These are phyloP conservation scores for Limonium bicolor DNA, from an alignment of 148 eudicot species.

Conservation along the genomic window DNA sequence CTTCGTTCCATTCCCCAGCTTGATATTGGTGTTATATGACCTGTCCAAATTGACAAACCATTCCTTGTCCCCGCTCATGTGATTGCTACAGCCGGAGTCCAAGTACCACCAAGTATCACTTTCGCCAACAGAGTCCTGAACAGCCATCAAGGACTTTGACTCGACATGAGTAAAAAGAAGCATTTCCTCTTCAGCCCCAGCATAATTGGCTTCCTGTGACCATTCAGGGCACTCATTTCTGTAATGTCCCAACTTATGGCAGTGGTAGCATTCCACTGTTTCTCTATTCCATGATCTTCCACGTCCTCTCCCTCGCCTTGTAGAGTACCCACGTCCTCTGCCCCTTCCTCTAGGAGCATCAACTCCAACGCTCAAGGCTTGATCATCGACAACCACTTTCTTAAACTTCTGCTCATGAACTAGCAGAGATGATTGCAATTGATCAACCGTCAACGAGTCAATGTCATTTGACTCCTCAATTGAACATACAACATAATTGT, in stretches of 20 bases:
- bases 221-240: constrained; percentile 1
- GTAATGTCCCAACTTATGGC: constrained; percentile 6
- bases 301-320: background rate
- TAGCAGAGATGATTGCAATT: constrained; percentile 2
- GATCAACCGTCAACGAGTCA: constrained; percentile 6
- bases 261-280: constrained; percentile 4
- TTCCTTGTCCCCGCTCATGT: background rate
- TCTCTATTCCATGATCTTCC: background rate
- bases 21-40: background rate
- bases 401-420: constrained; percentile 5
- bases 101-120: no score
- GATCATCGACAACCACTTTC: constrained; percentile 6
- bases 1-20: constrained; percentile 1
- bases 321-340: background rate
- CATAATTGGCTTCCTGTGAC: background rate
- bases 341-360: background rate
- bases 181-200: background rate
- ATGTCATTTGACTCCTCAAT: constrained; percentile 7
- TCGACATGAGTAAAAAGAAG: no score
- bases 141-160: constrained; percentile 1
- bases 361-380: constrained; percentile 3
- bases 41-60: background rate
- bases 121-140: no score
- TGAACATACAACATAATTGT: no score
- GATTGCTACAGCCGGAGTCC: constrained; percentile 1